Conservation (phyloP, 345 rosid species). For the Brassica carinata region DNA sequence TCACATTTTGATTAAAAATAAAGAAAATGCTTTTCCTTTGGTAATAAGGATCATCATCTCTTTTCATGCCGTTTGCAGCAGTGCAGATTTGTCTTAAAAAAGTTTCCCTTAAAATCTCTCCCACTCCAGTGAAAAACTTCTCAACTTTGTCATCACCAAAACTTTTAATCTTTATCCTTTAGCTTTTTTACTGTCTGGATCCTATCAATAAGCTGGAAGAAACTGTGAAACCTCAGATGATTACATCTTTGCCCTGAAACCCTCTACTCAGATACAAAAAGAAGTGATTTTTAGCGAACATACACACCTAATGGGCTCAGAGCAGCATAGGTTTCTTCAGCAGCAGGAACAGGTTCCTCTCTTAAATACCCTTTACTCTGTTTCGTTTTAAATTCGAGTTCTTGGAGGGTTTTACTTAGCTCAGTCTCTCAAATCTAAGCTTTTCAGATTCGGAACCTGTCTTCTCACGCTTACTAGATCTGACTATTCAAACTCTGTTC, state of each 20-base stretch:
- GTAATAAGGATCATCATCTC: conserved; percentile 33
- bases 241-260: conserved; percentile 27
- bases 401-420: neutral
- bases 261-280: neutral
- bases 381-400: conserved; percentile 11
- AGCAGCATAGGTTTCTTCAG: conserved; percentile 75
- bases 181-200: conserved; percentile 14
- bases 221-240: conserved; percentile 9
- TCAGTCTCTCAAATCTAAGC: neutral
- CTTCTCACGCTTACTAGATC: conserved; percentile 29
- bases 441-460: conserved; percentile 13
- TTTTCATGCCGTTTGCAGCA: conserved; percentile 37
- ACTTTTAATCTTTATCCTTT: neutral
- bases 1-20: conserved; percentile 39
- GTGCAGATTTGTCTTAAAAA: neutral
- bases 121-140: neutral
- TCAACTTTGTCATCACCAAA: conserved; percentile 25
- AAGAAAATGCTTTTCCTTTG: conserved; percentile 35
- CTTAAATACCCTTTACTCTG: neutral
- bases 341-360: conserved; percentile 64
- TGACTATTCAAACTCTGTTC: conserved; percentile 19
- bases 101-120: neutral
- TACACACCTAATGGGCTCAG: conserved; percentile 37
- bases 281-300: conserved; percentile 27
- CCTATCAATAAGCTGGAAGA: conserved; percentile 26